Evolutionary conservation across 2,329 filamentous ascomycete genomes (phyloP), one percentile per base, ranked within the genome.

Genomic region (Parascedosporium putredinis): DNA sequence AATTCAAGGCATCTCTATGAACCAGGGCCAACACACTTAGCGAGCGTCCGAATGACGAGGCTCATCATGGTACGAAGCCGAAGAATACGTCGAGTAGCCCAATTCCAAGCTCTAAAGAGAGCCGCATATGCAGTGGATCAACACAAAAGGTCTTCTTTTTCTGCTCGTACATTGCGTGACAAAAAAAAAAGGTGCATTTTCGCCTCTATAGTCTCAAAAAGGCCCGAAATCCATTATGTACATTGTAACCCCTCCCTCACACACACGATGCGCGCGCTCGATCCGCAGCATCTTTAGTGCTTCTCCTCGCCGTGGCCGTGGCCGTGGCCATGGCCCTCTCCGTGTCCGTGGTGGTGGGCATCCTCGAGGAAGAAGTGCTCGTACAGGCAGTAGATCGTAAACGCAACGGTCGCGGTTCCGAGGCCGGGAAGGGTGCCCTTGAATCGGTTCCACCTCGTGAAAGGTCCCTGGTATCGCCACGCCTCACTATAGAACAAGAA

Each of bases 401-500:
- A 98, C 43, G 91, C 90, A 53, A 93, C 90, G 4, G 86, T 86
- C 27, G 89, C 93, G 59, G 91, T 95, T 56, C 93, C 93, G 60
- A 98, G 76, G 54, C 93, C 93, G 33, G 93, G 93, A 65, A 98
- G 88, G 55, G 81, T 75, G 61, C 78, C 74, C 72, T 84, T 89
- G 75, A 96, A 93, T 59, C 93, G 85, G 72, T 95, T 95, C 72
- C 75, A 86, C 60, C 91, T 81, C 57, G 83, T 84, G 75, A 96
- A 97, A 50, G 80, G 83, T 55, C 91, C 93, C 31, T 78, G 83
- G 75, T 95, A 96, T 69, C 93, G 80, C 93, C 93, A 98, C 64
- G 86, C 79, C 74, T 98, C 93, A 64, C 93, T 98, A 65, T 56
- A 31, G 4, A 24, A 6, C n/a, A 44, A 14, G n/a, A 25, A 12